A percentile compares a stretch with the other conserved stretches of the same genome.
Conservation (phyloP, 192 early-diverging fungal species). For the Pilaira anomala region DNA sequence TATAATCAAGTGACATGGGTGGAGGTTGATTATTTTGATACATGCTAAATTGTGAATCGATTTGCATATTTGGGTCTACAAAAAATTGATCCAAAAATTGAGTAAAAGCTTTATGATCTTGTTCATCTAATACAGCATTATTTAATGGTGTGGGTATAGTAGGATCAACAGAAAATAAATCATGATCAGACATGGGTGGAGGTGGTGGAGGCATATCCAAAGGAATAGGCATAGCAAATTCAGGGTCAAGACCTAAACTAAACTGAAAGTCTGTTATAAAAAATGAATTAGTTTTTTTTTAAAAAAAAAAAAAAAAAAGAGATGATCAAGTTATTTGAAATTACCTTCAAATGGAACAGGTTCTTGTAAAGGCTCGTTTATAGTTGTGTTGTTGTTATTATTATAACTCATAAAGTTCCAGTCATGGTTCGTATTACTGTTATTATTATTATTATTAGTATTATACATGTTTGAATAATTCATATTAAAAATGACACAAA, state of each 20-base stretch:
- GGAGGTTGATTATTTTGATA: slow-evolving; percentile 3
- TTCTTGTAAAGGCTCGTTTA: slow-evolving; percentile 25
- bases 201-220: slow-evolving; percentile 23
- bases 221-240: slow-evolving; percentile 33
- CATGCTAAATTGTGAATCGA: neutral
- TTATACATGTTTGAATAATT: neutral
- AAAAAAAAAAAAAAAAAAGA: neutral
- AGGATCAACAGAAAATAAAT: neutral
- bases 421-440: neutral
- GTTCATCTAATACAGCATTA: slow-evolving; percentile 27
- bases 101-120: slow-evolving; percentile 47
- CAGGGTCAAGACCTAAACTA: slow-evolving; percentile 36
- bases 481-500: slow-evolving; percentile 1
- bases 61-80: slow-evolving; percentile 42
- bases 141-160: neutral
- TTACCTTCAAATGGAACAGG: slow-evolving; percentile 40
- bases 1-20: slow-evolving; percentile 2
- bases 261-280: slow-evolving; percentile 34
- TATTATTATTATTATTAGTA: slow-evolving; percentile 1
- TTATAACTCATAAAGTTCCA: neutral
- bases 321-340: neutral
- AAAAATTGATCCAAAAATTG: slow-evolving; percentile 52
- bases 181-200: slow-evolving; percentile 4
- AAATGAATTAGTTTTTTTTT: neutral
- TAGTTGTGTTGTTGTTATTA: slow-evolving; percentile 6